These are phyloP conservation scores for Colletotrichum scovillei DNA, from an alignment of 2,329 filamentous ascomycete genomes.

Conservation along the genomic window DNA sequence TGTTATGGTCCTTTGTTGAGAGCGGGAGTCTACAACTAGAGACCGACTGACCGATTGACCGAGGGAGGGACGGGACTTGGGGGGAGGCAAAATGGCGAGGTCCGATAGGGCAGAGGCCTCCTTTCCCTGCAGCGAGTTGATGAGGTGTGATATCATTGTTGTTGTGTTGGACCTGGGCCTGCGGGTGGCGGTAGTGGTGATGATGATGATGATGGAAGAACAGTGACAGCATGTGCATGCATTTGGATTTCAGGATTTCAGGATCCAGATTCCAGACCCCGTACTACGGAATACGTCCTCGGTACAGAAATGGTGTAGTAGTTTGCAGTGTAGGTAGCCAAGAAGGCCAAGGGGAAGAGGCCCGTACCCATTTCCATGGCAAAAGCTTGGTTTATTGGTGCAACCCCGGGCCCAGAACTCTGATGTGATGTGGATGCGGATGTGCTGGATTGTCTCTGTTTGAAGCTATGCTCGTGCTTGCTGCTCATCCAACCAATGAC, in stretches of 20 bases:
- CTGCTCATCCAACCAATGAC: background rate
- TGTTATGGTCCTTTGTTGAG: background rate
- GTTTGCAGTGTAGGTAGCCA: background rate
- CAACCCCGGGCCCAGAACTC: constrained; percentile 21
- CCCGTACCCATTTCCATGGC: constrained; percentile 29
- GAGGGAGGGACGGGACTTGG: background rate
- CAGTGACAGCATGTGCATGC: constrained; percentile 22
- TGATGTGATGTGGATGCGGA: background rate
- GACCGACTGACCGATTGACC: background rate
- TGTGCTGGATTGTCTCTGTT: background rate
- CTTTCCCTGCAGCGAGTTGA: constrained; percentile 3
- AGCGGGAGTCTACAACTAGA: background rate
- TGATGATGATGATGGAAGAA: constrained; percentile 14
- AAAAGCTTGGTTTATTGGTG: constrained; percentile 27
- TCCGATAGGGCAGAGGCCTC: constrained; percentile 14
- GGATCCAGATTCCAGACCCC: background rate
- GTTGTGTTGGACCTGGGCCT: background rate
- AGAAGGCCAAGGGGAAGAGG: background rate
- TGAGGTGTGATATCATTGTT: constrained; percentile 30
- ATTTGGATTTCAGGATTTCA: background rate
- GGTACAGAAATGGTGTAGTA: constrained; percentile 5
- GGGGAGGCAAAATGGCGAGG: constrained; percentile 1
- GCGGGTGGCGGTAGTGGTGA: background rate
- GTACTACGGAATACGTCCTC: background rate
- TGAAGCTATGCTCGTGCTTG: background rate